A percentile compares a stretch with the other conserved stretches of the same genome.
phyloP scores from a whole-genome alignment of 805 yeast species.

The Kuraishia floccosa region DNA sequence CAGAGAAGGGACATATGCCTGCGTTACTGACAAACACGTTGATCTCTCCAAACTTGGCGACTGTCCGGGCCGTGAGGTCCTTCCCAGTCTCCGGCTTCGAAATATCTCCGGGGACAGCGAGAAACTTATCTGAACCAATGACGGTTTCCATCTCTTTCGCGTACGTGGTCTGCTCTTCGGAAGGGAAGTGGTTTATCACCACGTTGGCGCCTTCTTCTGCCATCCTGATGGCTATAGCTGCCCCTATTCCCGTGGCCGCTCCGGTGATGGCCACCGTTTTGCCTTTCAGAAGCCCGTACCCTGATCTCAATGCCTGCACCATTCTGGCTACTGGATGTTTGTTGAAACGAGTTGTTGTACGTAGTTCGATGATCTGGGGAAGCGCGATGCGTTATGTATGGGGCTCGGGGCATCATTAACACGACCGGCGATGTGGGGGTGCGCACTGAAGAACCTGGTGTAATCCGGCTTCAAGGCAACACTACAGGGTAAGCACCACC shows the following conservation, averaged over 20 bases:
- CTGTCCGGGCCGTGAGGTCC: constrained; percentile 18
- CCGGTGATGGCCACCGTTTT: constrained; percentile 31
- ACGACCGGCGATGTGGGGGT: too few species aligned
- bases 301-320: too few species aligned
- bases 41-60: constrained; percentile 25
- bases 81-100: constrained; percentile 24
- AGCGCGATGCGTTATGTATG: too few species aligned
- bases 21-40: constrained; percentile 33
- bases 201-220: constrained; percentile 30
- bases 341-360: too few species aligned
- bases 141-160: constrained; percentile 13
- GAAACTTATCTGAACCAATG: constrained; percentile 13
- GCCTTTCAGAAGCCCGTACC: too few species aligned
- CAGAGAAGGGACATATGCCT: constrained; percentile 29
- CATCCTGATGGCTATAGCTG: constrained; percentile 29
- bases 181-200: constrained; percentile 21
- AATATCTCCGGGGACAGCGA: constrained; percentile 33
- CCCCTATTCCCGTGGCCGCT: constrained; percentile 34
- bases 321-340: too few species aligned
- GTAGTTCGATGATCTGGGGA: too few species aligned
- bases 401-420: too few species aligned
- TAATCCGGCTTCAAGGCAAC: too few species aligned
- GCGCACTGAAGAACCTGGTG: too few species aligned
- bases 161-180: constrained; percentile 9
- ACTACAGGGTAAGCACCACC: too few species aligned